Evolutionary conservation across 345 rosid genomes (phyloP).

Genomic region (Toxicodendron radicans): DNA sequence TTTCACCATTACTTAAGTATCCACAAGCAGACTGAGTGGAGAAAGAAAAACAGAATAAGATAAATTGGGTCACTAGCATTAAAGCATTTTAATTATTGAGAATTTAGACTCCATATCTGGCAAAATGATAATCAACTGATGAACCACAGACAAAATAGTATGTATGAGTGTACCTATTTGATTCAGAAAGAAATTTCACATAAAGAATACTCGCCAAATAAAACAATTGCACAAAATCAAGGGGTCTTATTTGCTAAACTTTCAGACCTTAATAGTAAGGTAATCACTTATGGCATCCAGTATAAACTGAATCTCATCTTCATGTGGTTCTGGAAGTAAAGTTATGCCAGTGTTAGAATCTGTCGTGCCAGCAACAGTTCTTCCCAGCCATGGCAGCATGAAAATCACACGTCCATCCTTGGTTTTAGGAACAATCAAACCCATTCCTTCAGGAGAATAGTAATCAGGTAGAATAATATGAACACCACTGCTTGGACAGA

Average conservation of each 20-base stretch:
- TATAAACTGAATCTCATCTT: constrained; percentile 96
- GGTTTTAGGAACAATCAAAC: constrained; percentile 97
- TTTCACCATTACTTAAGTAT: constrained; percentile 17
- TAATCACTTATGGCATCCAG: constrained; percentile 94
- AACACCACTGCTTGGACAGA: constrained; percentile 96
- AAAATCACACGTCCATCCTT: constrained; percentile 99
- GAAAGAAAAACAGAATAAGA: constrained; percentile 6
- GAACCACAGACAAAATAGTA: neutral
- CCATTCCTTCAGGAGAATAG: constrained; percentile 99
- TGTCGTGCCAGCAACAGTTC: constrained; percentile 96
- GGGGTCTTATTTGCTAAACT: neutral
- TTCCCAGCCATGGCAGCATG: constrained; percentile 98
- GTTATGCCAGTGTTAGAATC: constrained; percentile 85
- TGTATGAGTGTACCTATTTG: neutral
- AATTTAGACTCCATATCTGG: neutral
- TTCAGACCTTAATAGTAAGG: constrained; percentile 72
- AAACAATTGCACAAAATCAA: neutral
- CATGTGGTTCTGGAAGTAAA: constrained; percentile 90
- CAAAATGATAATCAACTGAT: neutral
- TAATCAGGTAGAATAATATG: constrained; percentile 94
- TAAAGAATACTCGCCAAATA: neutral
- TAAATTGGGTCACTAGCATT: neutral
- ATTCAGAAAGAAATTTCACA: neutral
- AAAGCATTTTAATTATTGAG: neutral
- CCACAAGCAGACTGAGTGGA: constrained; percentile 20